Evolutionary conservation across 768 basidiomycete genomes (phyloP), one percentile per base, ranked within the genome.

Genomic region (Collybiopsis confluens): DNA sequence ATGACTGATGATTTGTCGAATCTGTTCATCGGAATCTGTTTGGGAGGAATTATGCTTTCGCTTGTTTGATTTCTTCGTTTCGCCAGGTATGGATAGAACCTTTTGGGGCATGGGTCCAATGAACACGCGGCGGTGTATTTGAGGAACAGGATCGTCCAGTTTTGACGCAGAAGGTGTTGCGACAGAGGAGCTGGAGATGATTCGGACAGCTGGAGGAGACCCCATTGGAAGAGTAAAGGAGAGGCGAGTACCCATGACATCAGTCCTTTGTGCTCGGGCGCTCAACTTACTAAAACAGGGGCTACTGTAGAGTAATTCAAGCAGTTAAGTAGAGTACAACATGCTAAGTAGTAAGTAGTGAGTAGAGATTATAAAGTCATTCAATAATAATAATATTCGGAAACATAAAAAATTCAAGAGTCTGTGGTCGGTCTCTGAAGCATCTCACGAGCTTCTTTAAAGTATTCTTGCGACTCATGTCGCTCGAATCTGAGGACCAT

Each of bases 31-130:
- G 57, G 68, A 66, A n/a, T 64, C 64, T 23, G 64, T 49, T 26
- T 13, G 49, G n/a, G 49, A 40, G 21, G 44, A 56, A 60, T 60
- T 57, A 54, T 57, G 23, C 54, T 56, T 62, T 54, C 63, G 50
- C 61, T 59, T 69, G 58, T 68, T 68, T 47, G 46, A 61, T 48
- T 57, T 64, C 53, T 53, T 42, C n/a, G 61, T 62, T n/a, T 63
- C 64, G 58, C 80, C 74, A 42, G 70, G 42, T 9, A 65, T 67
- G 3, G 68, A 68, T 52, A 81, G 67, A 53, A 82, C 73, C 53
- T 75, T 80, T 62, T 85, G 82, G 11, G 88, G 89, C 73, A 91
- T 76, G 3, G 90, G 86, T 0, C 90, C 90, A 41, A 92, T 73
- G 67, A 91, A 91, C 49, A 85, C 65, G 27, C 90, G 78, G 52